These are phyloP conservation scores for Phytophthora aleatoria DNA, from an alignment of 352 stramenopile genomes.

Conservation along the genomic window DNA sequence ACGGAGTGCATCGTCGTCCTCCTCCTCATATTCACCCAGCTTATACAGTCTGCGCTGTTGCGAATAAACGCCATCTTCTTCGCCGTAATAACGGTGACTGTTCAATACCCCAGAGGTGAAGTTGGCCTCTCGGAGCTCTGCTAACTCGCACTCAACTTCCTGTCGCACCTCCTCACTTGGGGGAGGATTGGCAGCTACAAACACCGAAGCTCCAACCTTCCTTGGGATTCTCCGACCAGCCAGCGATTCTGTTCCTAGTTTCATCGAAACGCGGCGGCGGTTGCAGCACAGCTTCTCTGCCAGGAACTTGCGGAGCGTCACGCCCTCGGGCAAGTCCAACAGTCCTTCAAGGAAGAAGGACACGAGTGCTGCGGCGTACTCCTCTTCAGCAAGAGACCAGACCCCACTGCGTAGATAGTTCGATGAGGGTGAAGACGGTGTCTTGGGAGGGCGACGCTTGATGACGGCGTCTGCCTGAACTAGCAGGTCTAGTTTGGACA, in stretches of 20 bases:
- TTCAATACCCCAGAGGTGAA: conserved; percentile 31
- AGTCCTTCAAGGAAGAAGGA: conserved; percentile 67
- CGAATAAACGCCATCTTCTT: not conserved
- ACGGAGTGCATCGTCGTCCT: conserved; percentile 4
- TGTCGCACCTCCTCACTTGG: conserved; percentile 36
- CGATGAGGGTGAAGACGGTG: conserved; percentile 11
- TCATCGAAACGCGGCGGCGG: conserved; percentile 70
- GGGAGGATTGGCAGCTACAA: conserved; percentile 46
- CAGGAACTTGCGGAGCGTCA: conserved; percentile 72
- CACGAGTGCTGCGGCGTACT: conserved; percentile 66
- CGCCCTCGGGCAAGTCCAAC: conserved; percentile 55
- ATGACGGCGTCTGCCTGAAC: conserved; percentile 78
- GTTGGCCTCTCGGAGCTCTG: conserved; percentile 42
- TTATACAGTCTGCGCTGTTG: conserved; percentile 18
- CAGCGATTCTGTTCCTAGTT: conserved; percentile 70
- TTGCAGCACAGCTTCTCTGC: conserved; percentile 72
- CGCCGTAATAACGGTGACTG: conserved; percentile 12
- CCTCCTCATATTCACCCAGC: conserved; percentile 14
- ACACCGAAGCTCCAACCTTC: conserved; percentile 72
- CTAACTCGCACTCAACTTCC: conserved; percentile 42
- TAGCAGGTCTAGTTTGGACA: conserved; percentile 65
- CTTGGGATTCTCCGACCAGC: conserved; percentile 62
- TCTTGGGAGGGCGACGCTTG: conserved; percentile 29
- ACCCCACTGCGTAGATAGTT: conserved; percentile 58
- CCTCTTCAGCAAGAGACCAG: conserved; percentile 68